Percentiles rank a stretch among this genome's conserved stretches.
These are phyloP conservation scores for Narthecium ossifragum DNA, from an alignment of 106 monocot species.

Conservation along the genomic window DNA sequence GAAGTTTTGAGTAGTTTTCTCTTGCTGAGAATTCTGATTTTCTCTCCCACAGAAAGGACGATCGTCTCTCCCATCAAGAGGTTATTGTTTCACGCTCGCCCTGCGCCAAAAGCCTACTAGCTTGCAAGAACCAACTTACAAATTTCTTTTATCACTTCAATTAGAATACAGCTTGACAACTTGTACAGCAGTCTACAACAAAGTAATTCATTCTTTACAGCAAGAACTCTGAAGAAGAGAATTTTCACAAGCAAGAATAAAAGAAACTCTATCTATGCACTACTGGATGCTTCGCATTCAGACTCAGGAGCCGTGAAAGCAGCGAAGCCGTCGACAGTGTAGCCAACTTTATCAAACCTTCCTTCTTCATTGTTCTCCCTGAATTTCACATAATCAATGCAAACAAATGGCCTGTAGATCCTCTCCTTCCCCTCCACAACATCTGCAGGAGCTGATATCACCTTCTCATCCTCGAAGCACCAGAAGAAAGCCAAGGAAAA, in stretches of 20 bases:
- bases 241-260: background rate
- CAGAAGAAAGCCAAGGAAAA: conserved; percentile 45
- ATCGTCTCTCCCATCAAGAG: no score
- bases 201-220: no score
- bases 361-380: conserved; percentile 34
- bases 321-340: conserved; percentile 36
- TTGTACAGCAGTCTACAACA: no score
- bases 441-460: conserved; percentile 27
- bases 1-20: no score
- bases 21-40: no score
- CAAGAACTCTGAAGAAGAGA: no score
- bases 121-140: no score
- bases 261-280: background rate
- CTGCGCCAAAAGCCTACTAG: no score
- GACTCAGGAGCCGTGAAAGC: background rate
- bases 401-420: conserved; percentile 34
- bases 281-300: background rate
- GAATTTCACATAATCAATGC: conserved; percentile 39
- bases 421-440: conserved; percentile 23
- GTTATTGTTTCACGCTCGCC: no score
- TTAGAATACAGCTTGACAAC: no score
- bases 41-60: no score
- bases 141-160: no score
- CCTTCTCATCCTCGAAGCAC: conserved; percentile 52
- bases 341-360: conserved; percentile 39